Percentiles rank a stretch among this genome's conserved stretches.
phyloP scores from a whole-genome alignment of 2,329 filamentous ascomycete species.

The Colletotrichum chrysophilum region DNA sequence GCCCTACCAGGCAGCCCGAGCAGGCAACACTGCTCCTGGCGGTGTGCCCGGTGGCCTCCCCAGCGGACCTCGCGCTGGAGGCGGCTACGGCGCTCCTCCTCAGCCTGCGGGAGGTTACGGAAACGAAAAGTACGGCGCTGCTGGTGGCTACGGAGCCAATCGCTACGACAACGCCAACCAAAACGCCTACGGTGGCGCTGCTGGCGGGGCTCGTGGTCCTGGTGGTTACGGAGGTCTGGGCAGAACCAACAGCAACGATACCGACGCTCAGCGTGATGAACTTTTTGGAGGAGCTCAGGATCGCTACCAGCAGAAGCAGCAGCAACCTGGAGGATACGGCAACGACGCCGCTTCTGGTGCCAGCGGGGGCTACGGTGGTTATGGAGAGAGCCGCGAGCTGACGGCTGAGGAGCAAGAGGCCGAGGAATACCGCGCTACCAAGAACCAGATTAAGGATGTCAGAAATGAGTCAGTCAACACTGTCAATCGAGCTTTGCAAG shows the following conservation, averaged over 20 bases:
- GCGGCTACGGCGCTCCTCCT: constrained; percentile 27
- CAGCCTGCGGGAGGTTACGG: constrained; percentile 53
- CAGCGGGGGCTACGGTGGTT: constrained; percentile 48
- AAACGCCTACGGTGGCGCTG: constrained; percentile 30
- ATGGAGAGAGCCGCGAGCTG: constrained; percentile 75
- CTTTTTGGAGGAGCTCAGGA: constrained; percentile 65
- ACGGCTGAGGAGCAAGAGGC: constrained; percentile 82
- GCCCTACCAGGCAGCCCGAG: constrained; percentile 32
- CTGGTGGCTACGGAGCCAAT: constrained; percentile 57
- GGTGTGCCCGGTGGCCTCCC: constrained; percentile 39
- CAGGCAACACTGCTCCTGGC: constrained; percentile 30
- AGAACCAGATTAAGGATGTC: constrained; percentile 66
- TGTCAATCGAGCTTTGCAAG: constrained; percentile 55
- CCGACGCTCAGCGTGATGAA: constrained; percentile 63
- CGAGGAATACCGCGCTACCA: constrained; percentile 69
- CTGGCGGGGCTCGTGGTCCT: constrained; percentile 45
- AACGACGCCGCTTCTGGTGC: background rate
- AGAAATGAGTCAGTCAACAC: constrained; percentile 70
- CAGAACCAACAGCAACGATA: constrained; percentile 43
- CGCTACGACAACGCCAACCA: constrained; percentile 50
- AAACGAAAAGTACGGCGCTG: constrained; percentile 56
- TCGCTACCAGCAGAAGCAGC: constrained; percentile 46
- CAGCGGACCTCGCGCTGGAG: constrained; percentile 34
- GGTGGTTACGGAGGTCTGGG: constrained; percentile 69
- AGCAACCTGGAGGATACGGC: constrained; percentile 12